These are phyloP conservation scores for Stipa capillata DNA, from an alignment of 176 grass and related monocot genomes.

Conservation along the genomic window DNA sequence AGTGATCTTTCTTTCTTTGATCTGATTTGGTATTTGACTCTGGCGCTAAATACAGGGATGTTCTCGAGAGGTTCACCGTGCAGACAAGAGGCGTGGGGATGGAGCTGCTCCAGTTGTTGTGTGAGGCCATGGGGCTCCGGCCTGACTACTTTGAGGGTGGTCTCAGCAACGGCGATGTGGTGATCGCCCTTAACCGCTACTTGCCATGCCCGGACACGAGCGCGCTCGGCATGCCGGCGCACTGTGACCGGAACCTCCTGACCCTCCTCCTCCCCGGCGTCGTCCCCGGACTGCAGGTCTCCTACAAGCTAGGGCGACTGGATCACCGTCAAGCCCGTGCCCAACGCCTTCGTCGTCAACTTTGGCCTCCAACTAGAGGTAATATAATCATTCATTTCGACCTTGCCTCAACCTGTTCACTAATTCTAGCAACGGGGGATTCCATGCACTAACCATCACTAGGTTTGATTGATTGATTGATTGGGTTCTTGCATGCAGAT, in stretches of 20 bases:
- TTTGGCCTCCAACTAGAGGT: slow-evolving; percentile 49
- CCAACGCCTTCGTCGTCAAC: slow-evolving; percentile 44
- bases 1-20: no score
- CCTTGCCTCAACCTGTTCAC: no score
- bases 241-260: slow-evolving; percentile 66
- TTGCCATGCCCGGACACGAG: slow-evolving; percentile 21
- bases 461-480: neutral
- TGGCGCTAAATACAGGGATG: no score
- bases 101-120: slow-evolving; percentile 34
- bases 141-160: slow-evolving; percentile 40
- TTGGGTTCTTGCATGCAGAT: neutral
- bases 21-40: no score
- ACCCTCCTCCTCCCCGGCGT: slow-evolving; percentile 40
- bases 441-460: no score
- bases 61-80: slow-evolving; percentile 22
- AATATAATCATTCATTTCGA: neutral
- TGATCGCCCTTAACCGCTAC: slow-evolving; percentile 35
- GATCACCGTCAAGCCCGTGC: slow-evolving; percentile 23
- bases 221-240: slow-evolving; percentile 43
- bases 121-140: slow-evolving; percentile 34
- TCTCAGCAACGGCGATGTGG: slow-evolving; percentile 15
- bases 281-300: slow-evolving; percentile 42
- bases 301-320: slow-evolving; percentile 28
- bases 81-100: slow-evolving; percentile 18
- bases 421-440: no score